Evolutionary conservation across 2,329 filamentous ascomycete genomes (phyloP).

Genomic region (Aspergillus amoenus): DNA sequence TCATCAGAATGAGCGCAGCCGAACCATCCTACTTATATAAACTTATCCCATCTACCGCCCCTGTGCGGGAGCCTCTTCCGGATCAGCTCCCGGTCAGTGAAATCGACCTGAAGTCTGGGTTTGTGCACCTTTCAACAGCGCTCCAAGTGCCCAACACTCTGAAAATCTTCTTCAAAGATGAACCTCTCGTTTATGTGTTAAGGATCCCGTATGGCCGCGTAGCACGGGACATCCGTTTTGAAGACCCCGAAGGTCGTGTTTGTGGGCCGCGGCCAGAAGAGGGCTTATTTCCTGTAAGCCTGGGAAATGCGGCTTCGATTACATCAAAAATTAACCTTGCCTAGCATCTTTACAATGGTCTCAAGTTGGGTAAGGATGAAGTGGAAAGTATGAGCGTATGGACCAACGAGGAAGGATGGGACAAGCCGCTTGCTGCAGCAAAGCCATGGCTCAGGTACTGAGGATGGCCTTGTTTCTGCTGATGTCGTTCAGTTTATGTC

Average conservation of each 20-base stretch:
- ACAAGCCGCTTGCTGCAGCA: conserved; percentile 32
- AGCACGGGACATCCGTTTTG: conserved; percentile 34
- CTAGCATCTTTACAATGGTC: conserved; percentile 41
- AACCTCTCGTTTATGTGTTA: conserved; percentile 38
- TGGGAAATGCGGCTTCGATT: neutral
- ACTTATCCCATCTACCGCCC: conserved; percentile 35
- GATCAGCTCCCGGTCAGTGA: conserved; percentile 38
- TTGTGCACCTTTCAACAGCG: conserved; percentile 41
- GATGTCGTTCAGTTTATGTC: neutral
- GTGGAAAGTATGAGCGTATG: conserved; percentile 39
- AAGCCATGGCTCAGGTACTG: conserved; percentile 39
- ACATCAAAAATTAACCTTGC: neutral
- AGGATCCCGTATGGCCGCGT: conserved; percentile 35
- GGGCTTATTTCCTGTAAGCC: conserved; percentile 42
- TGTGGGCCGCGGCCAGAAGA: conserved; percentile 37
- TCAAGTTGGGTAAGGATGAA: conserved; percentile 38
- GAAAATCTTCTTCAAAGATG: conserved; percentile 38
- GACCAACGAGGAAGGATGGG: conserved; percentile 40
- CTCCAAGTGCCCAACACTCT: conserved; percentile 40
- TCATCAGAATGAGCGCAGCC: conserved; percentile 20
- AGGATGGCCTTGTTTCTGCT: neutral
- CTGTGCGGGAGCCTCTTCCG: conserved; percentile 36
- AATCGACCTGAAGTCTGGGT: conserved; percentile 36
- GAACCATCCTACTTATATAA: conserved; percentile 40
- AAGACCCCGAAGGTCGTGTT: conserved; percentile 37